These are phyloP conservation scores for Pichia sp. DNA, from an alignment of 1,139 yeast species.

Conservation along the genomic window DNA sequence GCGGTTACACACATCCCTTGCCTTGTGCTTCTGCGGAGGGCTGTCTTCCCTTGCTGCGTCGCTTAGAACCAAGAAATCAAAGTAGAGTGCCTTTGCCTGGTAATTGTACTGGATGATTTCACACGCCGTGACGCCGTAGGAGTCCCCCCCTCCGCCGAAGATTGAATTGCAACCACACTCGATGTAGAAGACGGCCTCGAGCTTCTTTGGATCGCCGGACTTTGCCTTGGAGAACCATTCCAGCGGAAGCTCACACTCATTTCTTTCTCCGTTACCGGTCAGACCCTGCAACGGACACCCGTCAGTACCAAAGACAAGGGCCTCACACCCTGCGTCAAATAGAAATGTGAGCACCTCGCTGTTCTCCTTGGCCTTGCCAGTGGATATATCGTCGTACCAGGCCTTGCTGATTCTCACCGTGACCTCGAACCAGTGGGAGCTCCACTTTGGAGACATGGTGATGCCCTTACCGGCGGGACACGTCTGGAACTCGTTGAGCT, in stretches of 20 bases:
- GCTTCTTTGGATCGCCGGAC: conserved; percentile 23
- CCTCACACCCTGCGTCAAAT: conserved; percentile 89
- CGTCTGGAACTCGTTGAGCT: conserved; percentile 48
- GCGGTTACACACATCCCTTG: conserved; percentile 68
- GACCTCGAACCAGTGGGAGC: conserved; percentile 88
- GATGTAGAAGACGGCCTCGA: conserved; percentile 56
- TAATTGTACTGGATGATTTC: conserved; percentile 79
- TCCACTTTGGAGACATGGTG: conserved; percentile 82
- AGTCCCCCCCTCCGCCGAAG: conserved; percentile 68
- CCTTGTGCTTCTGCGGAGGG: conserved; percentile 81
- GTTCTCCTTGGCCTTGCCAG: conserved; percentile 32
- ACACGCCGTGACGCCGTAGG: conserved; percentile 59
- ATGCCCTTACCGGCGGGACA: conserved; percentile 70
- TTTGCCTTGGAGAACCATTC: conserved; percentile 34
- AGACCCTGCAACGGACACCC: conserved; percentile 80
- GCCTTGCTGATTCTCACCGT: conserved; percentile 55
- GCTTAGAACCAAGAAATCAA: conserved; percentile 83
- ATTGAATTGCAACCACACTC: conserved; percentile 94
- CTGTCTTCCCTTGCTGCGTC: conserved; percentile 89
- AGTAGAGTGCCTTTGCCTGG: conserved; percentile 69
- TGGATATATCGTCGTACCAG: conserved; percentile 40
- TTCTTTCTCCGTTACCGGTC: conserved; percentile 80
- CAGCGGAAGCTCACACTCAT: conserved; percentile 64
- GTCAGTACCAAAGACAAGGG: conserved; percentile 60
- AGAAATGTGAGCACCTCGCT: conserved; percentile 52